These are phyloP conservation scores for Houttuynia cordata DNA, from an alignment of 164 flowering plant genomes.

Conservation along the genomic window DNA sequence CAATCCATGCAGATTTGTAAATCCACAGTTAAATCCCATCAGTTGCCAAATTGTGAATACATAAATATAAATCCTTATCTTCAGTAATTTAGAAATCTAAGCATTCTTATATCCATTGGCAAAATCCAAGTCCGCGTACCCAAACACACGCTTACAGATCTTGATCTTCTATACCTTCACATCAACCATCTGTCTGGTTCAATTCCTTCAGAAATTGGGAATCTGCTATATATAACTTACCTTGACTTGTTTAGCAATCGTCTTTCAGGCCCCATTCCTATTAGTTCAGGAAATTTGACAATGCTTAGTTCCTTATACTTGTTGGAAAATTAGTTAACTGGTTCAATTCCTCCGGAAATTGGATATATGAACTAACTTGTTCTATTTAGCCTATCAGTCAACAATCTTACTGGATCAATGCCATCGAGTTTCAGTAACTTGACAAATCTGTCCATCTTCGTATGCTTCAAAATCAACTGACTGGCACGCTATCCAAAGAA, in stretches of 20 bases:
- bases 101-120: too few species aligned
- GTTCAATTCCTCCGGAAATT: conserved; percentile 13
- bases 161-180: conserved; percentile 6
- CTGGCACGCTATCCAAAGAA: too few species aligned
- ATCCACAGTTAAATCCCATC: too few species aligned
- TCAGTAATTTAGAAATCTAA: too few species aligned
- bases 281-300: background rate
- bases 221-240: conserved; percentile 3
- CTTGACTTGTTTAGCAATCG: background rate
- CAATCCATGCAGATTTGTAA: too few species aligned
- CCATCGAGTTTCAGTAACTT: background rate
- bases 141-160: conserved; percentile 3
- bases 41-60: too few species aligned
- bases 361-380: conserved; percentile 6
- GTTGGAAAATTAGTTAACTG: conserved; percentile 10
- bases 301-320: background rate
- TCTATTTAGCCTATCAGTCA: conserved; percentile 2
- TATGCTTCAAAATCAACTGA: too few species aligned
- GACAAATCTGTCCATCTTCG: background rate
- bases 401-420: background rate
- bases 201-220: conserved; percentile 15
- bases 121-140: too few species aligned
- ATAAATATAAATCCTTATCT: too few species aligned
- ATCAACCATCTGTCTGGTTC: conserved; percentile 13
- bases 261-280: background rate